Evolutionary conservation across 2,329 filamentous ascomycete species (phyloP), one percentile per base, ranked within the genome.

Genomic region (Nemania sp.): DNA sequence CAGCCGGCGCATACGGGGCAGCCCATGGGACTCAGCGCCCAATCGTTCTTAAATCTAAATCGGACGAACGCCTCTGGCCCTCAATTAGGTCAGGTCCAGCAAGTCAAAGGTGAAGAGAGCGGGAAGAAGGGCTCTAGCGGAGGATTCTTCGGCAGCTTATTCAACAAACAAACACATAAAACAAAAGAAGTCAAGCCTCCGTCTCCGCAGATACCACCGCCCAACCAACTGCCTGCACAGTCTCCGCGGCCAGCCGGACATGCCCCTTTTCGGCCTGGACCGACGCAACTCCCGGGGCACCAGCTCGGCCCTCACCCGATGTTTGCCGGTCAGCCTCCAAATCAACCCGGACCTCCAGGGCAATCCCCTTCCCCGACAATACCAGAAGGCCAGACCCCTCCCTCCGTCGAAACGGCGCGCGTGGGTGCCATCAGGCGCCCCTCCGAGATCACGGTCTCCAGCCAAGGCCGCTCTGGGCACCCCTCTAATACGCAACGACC

Each of bases 151-250:
- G 64, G 66, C 15, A 61, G 64, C 3, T 42, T 68, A 15, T 65
- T 70, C 46, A 63, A 63, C 30, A 65, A 66, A 20, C 66, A 64
- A 45, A 59, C 59, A 36, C 57, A 58, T 12, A 67, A 66, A 42
- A 37, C 59, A 4, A 60, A 64, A 15, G 67, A 69, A n/a, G 31
- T 51, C 9, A 67, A 59, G 43, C 23, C 56, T 20, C 64, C 59
- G 41, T 34, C 59, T 26, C 56, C 49, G 24, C 64, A 59, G 40
- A 52, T 31, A n/a, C 45, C 52, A 2, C 48, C 57, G 11, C 30
- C 54, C 12, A 39, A n/a, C 37, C 63, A 60, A 34, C 60, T 54
- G 14, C 56, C 61, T 12, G 43, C 39, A 19, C 65, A 66, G 15
- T 57, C 61, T 42, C 43, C 56, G 6, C 47, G 56, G 43, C 64